Base-by-base conservation (phyloP, 2,329 filamentous ascomycete species). In the Mycosphaerella arachidis region DNA sequence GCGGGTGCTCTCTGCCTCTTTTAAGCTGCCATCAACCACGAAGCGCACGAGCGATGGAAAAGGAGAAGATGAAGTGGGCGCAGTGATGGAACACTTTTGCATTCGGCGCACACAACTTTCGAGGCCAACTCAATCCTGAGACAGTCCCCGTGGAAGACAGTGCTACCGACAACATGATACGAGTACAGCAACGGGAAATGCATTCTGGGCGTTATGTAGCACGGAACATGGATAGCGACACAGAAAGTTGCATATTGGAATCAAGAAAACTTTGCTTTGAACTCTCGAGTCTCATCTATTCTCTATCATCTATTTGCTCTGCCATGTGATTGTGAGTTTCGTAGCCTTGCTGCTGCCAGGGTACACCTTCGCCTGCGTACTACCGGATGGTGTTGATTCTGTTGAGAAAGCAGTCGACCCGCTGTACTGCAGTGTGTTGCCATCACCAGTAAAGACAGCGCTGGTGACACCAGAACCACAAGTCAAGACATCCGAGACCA, bases 401-500 rank as follows among this genome's bases (percentile, higher is more conserved):
- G 80, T 78, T 37, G 76, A 80, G 65, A 78, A 82, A 0, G 67
- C 71, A 8, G 68, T 68, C 37, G 70, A 75, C 5, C 75, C 76
- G 4, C 72, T 72, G 20, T 71, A 76, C 0, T 74, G 72, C 45
- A 82, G 55, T 8, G 70, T 70, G 1, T 70, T 72, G 4, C 73
- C 69, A 4, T 68, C 65, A 48, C 65, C 71, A 1, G 72, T 75
- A 62, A 82, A 82, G 0, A 75, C 71, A 0, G 77, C 78, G 4
- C 70, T 69, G 8, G 70, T 74, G 5, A 81, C 77, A n/a, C 76
- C 72, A 2, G 77, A 76, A 4, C 77, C 82, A 69, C 86, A 89
- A 13, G 75, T 79, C 46, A 89, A 78, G 6, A 74, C 75, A n/a
- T 79, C 80, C 3, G 76, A 73, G 4, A 80, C 75, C 50, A 89